Evolutionary conservation across 768 basidiomycete genomes (phyloP).

Genomic region (Kockovaella imperatae): DNA sequence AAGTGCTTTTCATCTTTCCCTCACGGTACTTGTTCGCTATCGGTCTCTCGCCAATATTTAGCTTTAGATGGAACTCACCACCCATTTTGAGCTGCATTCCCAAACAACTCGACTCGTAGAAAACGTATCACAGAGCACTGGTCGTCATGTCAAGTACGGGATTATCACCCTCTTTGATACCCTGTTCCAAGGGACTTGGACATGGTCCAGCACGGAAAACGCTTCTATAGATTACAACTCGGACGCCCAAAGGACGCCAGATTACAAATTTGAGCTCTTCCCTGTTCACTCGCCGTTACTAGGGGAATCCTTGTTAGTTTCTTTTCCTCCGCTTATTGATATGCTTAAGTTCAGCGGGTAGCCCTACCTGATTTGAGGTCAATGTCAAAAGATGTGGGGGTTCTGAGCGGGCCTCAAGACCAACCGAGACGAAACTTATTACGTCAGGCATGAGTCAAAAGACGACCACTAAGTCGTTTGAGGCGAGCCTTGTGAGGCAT

Average conservation of each 20-base stretch:
- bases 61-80: constrained; percentile 80
- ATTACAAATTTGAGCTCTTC: constrained; percentile 78
- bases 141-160: constrained; percentile 56
- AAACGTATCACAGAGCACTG: constrained; percentile 62
- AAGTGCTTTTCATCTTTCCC: constrained; percentile 77
- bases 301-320: constrained; percentile 84
- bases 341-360: constrained; percentile 83
- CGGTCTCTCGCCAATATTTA: constrained; percentile 74
- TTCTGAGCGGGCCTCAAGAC: constrained; percentile 51
- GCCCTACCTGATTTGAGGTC: constrained; percentile 76
- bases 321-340: constrained; percentile 86
- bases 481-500: constrained; percentile 42
- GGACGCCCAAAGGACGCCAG: constrained; percentile 57
- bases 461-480: constrained; percentile 50
- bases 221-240: constrained; percentile 75
- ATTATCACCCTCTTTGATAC: constrained; percentile 52
- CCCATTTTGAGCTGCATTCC: constrained; percentile 76
- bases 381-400: constrained; percentile 33
- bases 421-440: constrained; percentile 48
- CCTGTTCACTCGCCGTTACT: constrained; percentile 81
- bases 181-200: constrained; percentile 73
- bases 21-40: constrained; percentile 78
- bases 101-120: constrained; percentile 78
- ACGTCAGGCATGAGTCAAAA: constrained; percentile 42
- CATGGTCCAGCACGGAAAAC: constrained; percentile 62